Evolutionary conservation across 768 basidiomycete species (phyloP).

Genomic region (Boletus pseudo-olivaceus): DNA sequence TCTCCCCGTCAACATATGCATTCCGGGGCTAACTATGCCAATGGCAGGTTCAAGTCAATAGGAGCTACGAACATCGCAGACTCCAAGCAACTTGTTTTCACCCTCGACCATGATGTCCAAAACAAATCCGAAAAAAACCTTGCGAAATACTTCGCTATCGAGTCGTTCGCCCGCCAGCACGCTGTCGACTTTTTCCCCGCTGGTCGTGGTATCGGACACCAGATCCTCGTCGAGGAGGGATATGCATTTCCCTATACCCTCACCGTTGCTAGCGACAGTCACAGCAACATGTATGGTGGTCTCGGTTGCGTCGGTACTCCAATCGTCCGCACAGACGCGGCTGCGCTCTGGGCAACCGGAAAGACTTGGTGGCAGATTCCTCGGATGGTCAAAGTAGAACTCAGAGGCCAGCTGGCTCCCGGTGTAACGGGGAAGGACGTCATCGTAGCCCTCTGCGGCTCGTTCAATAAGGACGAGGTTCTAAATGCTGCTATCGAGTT

Average conservation of each 20-base stretch:
- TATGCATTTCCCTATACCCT: slow-evolving; percentile 96
- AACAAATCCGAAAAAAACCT: slow-evolving; percentile 90
- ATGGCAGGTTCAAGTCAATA: slow-evolving; percentile 84
- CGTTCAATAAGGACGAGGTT: slow-evolving; percentile 95
- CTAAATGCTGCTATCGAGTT: slow-evolving; percentile 97
- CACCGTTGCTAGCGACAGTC: slow-evolving; percentile 94
- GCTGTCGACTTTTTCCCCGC: slow-evolving; percentile 95
- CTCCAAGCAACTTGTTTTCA: slow-evolving; percentile 86
- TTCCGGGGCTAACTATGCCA: background rate
- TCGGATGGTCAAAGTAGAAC: slow-evolving; percentile 91
- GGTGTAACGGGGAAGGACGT: slow-evolving; percentile 99
- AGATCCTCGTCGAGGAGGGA: slow-evolving; percentile 95
- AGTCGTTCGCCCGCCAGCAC: slow-evolving; percentile 82
- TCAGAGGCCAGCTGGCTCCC: slow-evolving; percentile 73
- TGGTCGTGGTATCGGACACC: slow-evolving; percentile 96
- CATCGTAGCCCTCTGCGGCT: slow-evolving; percentile 93
- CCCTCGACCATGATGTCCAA: slow-evolving; percentile 97
- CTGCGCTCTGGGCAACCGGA: slow-evolving; percentile 96
- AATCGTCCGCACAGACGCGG: slow-evolving; percentile 93
- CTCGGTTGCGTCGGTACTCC: slow-evolving; percentile 97
- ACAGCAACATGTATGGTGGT: slow-evolving; percentile 99
- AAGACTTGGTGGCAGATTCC: slow-evolving; percentile 99
- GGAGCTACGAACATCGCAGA: slow-evolving; percentile 83
- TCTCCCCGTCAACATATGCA: background rate
- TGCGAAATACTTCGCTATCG: slow-evolving; percentile 88